phyloP scores from a whole-genome alignment of 768 basidiomycete genomes.

The Sporobolomyces phaffii region DNA sequence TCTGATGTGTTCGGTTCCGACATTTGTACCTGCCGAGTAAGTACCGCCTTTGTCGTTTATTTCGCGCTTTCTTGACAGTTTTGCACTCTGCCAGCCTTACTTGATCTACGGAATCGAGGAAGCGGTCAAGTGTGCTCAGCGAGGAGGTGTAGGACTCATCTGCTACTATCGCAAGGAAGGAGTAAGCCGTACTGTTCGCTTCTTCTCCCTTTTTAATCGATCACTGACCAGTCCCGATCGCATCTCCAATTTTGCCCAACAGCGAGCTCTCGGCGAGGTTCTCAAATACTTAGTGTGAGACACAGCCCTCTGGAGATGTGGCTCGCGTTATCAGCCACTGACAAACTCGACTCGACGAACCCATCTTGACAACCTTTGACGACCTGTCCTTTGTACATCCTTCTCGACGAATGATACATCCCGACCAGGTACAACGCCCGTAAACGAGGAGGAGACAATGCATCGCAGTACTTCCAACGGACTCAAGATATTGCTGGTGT shows the following conservation, averaged over 20 bases:
- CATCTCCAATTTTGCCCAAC: slow-evolving; percentile 51
- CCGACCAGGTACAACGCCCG: slow-evolving; percentile 97
- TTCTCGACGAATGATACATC: no score
- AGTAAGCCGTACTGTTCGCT: no score
- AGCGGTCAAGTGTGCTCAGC: slow-evolving; percentile 72
- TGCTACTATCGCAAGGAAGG: slow-evolving; percentile 67
- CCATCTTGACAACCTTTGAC: no score
- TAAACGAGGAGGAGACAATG: slow-evolving; percentile 87
- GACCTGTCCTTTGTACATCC: no score
- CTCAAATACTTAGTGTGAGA: slow-evolving; percentile 44
- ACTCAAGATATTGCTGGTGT: slow-evolving; percentile 98
- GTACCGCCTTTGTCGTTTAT: slow-evolving; percentile 30
- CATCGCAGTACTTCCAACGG: slow-evolving; percentile 86
- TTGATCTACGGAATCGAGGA: slow-evolving; percentile 86
- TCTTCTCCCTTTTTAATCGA: no score
- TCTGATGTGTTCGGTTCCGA: slow-evolving; percentile 88
- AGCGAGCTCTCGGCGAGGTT: slow-evolving; percentile 79
- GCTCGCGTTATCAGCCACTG: no score
- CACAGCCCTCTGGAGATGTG: no score
- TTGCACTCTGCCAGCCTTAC: slow-evolving; percentile 71
- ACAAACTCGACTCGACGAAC: no score
- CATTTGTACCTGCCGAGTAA: slow-evolving; percentile 37
- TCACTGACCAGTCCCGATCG: no score
- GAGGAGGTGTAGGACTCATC: slow-evolving; percentile 84
- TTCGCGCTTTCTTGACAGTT: slow-evolving; percentile 30